Conservation (phyloP, 225 moss, liverwort and hornwort species). For the Thuidium tamariscinum region DNA sequence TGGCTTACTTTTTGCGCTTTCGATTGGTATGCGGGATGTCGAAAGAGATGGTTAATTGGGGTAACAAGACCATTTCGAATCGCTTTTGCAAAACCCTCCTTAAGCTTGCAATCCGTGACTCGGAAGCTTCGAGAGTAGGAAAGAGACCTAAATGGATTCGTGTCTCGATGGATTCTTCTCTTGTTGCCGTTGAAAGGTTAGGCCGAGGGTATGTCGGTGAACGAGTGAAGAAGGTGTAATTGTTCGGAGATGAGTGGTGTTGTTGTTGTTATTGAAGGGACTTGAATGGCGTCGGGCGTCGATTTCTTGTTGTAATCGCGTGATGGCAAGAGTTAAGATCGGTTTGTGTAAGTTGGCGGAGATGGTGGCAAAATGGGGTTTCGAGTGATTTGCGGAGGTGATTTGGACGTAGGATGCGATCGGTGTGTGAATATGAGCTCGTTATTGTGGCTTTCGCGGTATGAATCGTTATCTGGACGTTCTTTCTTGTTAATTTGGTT, state of each 20-base stretch:
- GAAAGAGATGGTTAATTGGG: neutral
- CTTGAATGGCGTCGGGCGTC: neutral
- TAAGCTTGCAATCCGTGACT: neutral
- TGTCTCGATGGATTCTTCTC: neutral
- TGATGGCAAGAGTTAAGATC: neutral
- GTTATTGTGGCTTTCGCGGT: neutral
- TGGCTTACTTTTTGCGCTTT: neutral
- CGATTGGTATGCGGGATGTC: neutral
- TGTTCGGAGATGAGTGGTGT: neutral
- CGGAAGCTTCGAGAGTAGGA: neutral
- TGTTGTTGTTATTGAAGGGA: neutral
- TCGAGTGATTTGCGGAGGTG: neutral
- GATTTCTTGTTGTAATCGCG: neutral
- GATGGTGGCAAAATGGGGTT: constrained; percentile 3
- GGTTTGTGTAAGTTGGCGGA: neutral
- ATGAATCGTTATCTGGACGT: neutral
- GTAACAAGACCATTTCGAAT: neutral
- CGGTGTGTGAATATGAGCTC: neutral
- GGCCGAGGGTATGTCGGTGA: neutral
- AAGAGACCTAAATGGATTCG: neutral
- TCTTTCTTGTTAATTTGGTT: neutral
- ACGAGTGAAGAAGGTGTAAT: neutral
- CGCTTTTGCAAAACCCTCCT: neutral
- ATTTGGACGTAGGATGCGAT: neutral
- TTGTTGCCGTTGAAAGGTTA: neutral